Conservation (phyloP, 257 asterid genomes). For the Solanum commersonii region DNA sequence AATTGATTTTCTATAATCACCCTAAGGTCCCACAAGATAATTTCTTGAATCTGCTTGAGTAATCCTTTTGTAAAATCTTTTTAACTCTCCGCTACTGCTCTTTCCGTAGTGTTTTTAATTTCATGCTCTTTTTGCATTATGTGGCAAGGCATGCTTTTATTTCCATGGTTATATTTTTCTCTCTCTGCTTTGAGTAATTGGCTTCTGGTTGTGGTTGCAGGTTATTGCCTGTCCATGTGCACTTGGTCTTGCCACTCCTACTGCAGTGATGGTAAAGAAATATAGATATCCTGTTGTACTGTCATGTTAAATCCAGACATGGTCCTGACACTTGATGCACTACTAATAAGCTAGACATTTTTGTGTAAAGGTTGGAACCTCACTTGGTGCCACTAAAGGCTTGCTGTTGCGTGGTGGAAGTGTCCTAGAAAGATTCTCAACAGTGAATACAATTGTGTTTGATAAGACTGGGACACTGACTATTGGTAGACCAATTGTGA, state of each 20-base stretch:
- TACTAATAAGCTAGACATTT: background rate
- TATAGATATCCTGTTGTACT: background rate
- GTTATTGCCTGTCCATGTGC: conserved; percentile 99
- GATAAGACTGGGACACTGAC: conserved; percentile 98
- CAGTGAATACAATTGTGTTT: conserved; percentile 75
- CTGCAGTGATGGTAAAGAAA: conserved; percentile 88
- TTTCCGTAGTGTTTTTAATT: background rate
- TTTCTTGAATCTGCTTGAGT: background rate
- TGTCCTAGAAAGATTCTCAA: conserved; percentile 73
- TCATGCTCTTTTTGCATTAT: background rate
- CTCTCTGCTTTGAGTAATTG: background rate
- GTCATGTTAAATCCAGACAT: background rate
- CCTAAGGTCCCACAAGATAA: background rate
- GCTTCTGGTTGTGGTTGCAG: conserved; percentile 33
- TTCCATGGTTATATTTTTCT: background rate
- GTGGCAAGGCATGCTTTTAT: background rate
- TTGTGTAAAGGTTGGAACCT: conserved; percentile 84
- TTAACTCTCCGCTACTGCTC: background rate
- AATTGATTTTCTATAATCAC: background rate
- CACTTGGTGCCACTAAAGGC: conserved; percentile 97
- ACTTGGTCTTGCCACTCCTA: conserved; percentile 98
- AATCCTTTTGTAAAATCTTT: background rate
- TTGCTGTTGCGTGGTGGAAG: conserved; percentile 98
- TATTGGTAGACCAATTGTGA: conserved; percentile 84
- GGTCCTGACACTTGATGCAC: background rate